Evolutionary conservation across 2,329 filamentous ascomycete genomes (phyloP), one percentile per base, ranked within the genome.

Genomic region (Parafenestella ontariensis): DNA sequence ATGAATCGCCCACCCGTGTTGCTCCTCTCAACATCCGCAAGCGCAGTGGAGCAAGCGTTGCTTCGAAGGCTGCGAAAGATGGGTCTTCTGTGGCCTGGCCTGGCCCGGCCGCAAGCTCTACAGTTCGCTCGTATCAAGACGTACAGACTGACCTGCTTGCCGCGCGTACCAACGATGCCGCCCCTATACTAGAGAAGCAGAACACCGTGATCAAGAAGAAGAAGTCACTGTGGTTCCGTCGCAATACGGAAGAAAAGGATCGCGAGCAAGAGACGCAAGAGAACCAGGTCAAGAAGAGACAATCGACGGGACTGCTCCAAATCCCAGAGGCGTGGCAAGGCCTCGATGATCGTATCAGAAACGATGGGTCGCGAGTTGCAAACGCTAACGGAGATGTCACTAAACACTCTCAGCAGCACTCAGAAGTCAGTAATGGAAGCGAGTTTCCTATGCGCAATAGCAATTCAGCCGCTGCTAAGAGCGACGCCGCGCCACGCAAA

Each of bases 21-120:
- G 82, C 81, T 34, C 83, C 85, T 2, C 74, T 87, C 41, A 83
- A 81, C 44, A 82, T 87, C 37, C 79, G 82, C 43, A 87, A 87
- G 73, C 76, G 76, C 9, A 74, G 70, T 37, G 73, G 72, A 23
- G 66, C 71, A 13, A 71, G 69, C 43, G 62, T 65, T 17, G 68
- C 56, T n/a, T 63, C 73, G 33, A 64, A 59, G 15, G 42, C 44
- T 31, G 55, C 24, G 20, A 60, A 64, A 17, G 58, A 65, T 8
- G 44, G 41, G 10, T 31, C 52, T 31, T 44, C 58, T 44, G 47
- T 64, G 8, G 57, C 62, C 13, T 65, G 61, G 62, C 49, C 60
- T 36, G 59, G 49, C 11, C 58, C 61, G 44, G 49, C 37, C 8
- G 21, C 49, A 7, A 57, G 60, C 8, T 39, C 51, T 26, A 46